Evolutionary conservation across 257 asterid genomes (phyloP), one percentile per base, ranked within the genome.

Genomic region (Penstemon barbatus): DNA sequence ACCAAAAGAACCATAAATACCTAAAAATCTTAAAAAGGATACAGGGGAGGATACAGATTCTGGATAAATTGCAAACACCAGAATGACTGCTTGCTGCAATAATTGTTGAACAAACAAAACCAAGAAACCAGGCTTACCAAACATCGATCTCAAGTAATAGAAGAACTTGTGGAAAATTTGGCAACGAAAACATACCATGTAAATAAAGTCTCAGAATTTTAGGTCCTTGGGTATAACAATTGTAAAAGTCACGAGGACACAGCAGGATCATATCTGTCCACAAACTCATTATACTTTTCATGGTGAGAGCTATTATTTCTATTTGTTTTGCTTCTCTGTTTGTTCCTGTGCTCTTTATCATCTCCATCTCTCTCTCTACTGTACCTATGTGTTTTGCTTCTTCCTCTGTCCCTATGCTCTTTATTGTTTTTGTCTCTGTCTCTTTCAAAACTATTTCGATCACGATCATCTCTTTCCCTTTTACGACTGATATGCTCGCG

Each of bases 21-120:
- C 43, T 61, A 53, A 54, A 42, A 63, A 46, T 62, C 6, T 63
- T 52, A 60, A 45, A 55, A 81, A 91, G 98, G 98, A 92, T 92
- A 92, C 90, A 75, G 77, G 78, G 77, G 75, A 89, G 98, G 96
- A 92, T 92, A 89, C 94, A 74, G 83, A 73, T 62, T 69, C 77
- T 64, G 75, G 84, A 81, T 69, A 79, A 77, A 78, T 85, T 43
- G 86, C 84, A 65, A 73, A 75, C 77, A 81, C 78, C 91, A 62
- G 83, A 68, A 68, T 48, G 81, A 74, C 85, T 74, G 77, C 84
- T 74, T 61, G 85, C 91, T 84, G 95, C 90, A 79, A 79, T 69
- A 68, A 43, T 68, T 60, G 59, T 65, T 70, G 74, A 82, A 60
- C 57, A 63, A 71, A 63, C 69, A 64, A 58, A 73, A 58, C 70